phyloP scores from a whole-genome alignment of 2,329 filamentous ascomycete species.

The Nigrospora osmanthi region DNA sequence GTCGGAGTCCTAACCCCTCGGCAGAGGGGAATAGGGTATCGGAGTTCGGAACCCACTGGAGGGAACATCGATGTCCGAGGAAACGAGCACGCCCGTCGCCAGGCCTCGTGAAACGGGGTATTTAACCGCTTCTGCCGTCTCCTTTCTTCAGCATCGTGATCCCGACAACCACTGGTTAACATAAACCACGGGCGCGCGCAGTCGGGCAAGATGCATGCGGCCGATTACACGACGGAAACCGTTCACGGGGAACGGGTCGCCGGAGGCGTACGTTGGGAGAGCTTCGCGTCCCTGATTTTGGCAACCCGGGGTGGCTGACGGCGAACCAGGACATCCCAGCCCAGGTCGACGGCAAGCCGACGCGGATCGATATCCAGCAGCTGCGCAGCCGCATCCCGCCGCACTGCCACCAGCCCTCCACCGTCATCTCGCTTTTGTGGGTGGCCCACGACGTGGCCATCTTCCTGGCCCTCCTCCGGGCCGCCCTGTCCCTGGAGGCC shows the following conservation, averaged over 20 bases:
- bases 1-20: no score
- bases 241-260: slow-evolving; percentile 7
- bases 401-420: slow-evolving; percentile 50
- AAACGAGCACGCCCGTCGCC: no score
- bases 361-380: slow-evolving; percentile 29
- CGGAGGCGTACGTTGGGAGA: slow-evolving; percentile 3
- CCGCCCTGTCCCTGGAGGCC: slow-evolving; percentile 42
- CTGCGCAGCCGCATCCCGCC: slow-evolving; percentile 44
- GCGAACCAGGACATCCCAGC: slow-evolving; percentile 5
- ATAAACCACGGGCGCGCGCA: no score
- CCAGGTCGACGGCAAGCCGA: slow-evolving; percentile 4
- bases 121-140: no score
- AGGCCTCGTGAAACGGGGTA: no score
- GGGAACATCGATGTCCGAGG: no score
- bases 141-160: no score
- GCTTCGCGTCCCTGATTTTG: not conserved
- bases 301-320: not conserved
- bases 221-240: slow-evolving; percentile 7
- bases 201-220: not conserved
- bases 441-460: slow-evolving; percentile 45
- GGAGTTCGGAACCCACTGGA: no score
- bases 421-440: slow-evolving; percentile 41
- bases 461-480: slow-evolving; percentile 36
- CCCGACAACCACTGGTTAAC: no score
- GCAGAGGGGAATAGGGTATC: no score